Evolutionary conservation across 495 filamentous ascomycete species (phyloP), one percentile per base, ranked within the genome.

Genomic region (Sporormia fimetaria): DNA sequence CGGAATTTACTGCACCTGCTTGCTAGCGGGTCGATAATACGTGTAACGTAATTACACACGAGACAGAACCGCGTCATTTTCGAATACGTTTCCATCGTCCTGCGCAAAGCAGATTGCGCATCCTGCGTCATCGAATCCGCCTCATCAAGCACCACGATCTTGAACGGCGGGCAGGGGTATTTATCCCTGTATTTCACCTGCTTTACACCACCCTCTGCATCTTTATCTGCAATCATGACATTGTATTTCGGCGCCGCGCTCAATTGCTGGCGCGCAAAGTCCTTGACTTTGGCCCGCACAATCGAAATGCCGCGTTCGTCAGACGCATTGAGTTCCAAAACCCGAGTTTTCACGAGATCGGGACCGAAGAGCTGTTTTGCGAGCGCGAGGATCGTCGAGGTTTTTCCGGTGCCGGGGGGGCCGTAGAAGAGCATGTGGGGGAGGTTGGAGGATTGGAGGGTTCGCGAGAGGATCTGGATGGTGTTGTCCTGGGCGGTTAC

Each of bases 401-500:
- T 99, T 63, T 99, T 99, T 49, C 90, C 90, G 1, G 92, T 99
- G 27, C 90, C 90, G 0, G 90, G 90, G 0, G 90, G 92, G 5
- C 92, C 92, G 56, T 99, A 99, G 69, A 96, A 96, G 57, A 99
- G 84, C 86, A 99, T 94, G 62, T 99, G 92, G 15, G 90, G 90
- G 33, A 99, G 80, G 57, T 98, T 98, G 33, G 86, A 81, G 58
- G 88, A 81, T 74, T 95, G 88, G 12, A 99, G 69, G 17, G 85
- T 95, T 52, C 88, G 77, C 57, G 84, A 79, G 20, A 99, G 79
- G 47, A 96, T 80, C 40, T 80, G 83, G 39, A 92, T 83, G 14
- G 92, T 95, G 64, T 99, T 90, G 57, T 96, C 88, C 75, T 99
- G 90, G 2, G 90, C 90, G 21, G 90, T 83, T 37, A 99, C 86